These are phyloP conservation scores for Zygosaccharomyces kombuchaensis DNA, from an alignment of 805 yeast species.

Conservation along the genomic window DNA sequence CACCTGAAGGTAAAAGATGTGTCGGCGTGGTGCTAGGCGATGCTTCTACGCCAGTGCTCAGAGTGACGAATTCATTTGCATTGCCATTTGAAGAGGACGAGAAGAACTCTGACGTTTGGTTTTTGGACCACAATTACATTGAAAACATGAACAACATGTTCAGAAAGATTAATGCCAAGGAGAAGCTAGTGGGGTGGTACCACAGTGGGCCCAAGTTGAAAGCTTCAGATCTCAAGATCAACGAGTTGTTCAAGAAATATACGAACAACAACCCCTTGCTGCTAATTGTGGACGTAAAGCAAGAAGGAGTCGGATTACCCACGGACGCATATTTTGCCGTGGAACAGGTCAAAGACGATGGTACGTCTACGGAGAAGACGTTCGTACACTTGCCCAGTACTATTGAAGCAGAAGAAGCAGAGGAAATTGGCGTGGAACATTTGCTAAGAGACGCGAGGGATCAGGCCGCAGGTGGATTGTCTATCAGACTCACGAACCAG, in stretches of 20 bases:
- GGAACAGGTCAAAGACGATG: conserved; percentile 95
- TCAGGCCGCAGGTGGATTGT: conserved; percentile 90
- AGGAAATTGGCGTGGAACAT: conserved; percentile 98
- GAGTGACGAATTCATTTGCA: conserved; percentile 90
- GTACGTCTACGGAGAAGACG: conserved; percentile 86
- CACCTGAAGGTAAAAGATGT: conserved; percentile 71
- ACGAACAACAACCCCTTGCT: conserved; percentile 63
- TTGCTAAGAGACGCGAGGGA: conserved; percentile 89
- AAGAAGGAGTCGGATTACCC: conserved; percentile 79
- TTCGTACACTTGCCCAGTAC: conserved; percentile 89
- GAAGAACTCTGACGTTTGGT: conserved; percentile 89
- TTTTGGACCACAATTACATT: conserved; percentile 91
- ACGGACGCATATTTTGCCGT: conserved; percentile 92
- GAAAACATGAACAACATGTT: conserved; percentile 98
- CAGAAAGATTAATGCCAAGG: conserved; percentile 95
- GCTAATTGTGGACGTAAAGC: conserved; percentile 87
- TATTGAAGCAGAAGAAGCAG: conserved; percentile 98
- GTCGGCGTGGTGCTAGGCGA: conserved; percentile 95
- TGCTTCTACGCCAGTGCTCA: conserved; percentile 47
- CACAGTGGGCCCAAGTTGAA: conserved; percentile 94
- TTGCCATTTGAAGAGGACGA: conserved; percentile 98
- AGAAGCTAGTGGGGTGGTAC: conserved; percentile 97
- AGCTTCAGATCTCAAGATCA: conserved; percentile 84
- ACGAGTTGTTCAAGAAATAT: conserved; percentile 82
- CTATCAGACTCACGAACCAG: conserved; percentile 83